Evolutionary conservation across 108 stramenopile genomes (phyloP).

Genomic region (Cyclotella cryptica): DNA sequence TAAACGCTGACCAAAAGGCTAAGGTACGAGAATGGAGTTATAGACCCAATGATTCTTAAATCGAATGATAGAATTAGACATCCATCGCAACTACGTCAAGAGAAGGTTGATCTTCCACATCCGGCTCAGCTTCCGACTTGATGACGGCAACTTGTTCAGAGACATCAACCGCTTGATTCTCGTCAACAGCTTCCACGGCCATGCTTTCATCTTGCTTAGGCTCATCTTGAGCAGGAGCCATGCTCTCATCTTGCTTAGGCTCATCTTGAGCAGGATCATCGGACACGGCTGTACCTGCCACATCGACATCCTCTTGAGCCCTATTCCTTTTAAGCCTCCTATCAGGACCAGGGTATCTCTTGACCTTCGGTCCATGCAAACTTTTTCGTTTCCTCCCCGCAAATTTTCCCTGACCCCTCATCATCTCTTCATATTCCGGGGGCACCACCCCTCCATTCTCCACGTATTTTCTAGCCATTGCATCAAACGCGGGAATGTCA

Average conservation of each 20-base stretch:
- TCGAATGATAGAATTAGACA: no score
- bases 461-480: constrained; percentile 40
- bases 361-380: constrained; percentile 19
- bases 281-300: neutral
- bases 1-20: no score
- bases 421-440: constrained; percentile 28
- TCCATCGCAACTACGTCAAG: no score
- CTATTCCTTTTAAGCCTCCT: neutral
- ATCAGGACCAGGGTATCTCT: constrained; percentile 9
- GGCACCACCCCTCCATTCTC: constrained; percentile 36
- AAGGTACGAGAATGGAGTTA: no score
- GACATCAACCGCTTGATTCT: no score
- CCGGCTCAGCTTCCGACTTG: no score
- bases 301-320: neutral
- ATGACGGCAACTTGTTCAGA: no score
- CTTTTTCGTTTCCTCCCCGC: constrained; percentile 13
- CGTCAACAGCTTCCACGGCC: no score
- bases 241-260: no score
- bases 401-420: constrained; percentile 18
- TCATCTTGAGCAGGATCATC: neutral
- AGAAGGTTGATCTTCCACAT: no score
- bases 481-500: constrained; percentile 42
- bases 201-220: no score
- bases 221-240: neutral
- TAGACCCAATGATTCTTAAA: no score